Evolutionary conservation across 768 basidiomycete genomes (phyloP), one percentile per base, ranked within the genome.

Genomic region (Psilocybe cyanescens): DNA sequence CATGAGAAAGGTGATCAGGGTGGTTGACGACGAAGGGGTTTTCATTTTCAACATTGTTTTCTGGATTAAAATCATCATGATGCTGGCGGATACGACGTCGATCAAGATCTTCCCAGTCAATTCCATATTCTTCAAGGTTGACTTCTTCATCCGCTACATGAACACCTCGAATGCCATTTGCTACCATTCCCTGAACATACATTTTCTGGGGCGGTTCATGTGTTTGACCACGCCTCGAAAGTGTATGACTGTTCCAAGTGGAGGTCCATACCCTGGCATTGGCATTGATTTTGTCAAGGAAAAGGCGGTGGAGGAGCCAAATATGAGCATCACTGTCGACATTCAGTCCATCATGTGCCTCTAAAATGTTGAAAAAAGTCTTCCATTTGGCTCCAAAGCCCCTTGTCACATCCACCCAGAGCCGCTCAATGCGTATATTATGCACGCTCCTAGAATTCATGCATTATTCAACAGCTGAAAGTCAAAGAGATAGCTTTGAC

Each of bases 361-460:
- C 77, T 0, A 81, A 70, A 0, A 65, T 59, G 0, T 29, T 57
- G 54, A 82, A 81, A 58, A 81, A 80, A 1, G 70, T 75, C 8
- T 67, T 48, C 81, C 81, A 81, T 9, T 17, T 2, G 1, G 70
- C 65, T 1, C 64, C 71, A 68, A 81, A 79, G 8, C 78, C 68
- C 0, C 61, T 29, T 0, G 77, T 76, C 33, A 76, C 68, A 55
- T 81, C 76, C 8, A 78, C 76, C 80, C 80, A 81, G 0, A 81
- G 60, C 0, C 72, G 61, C 59, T 82, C 80, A 39, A 80, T 79
- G 1, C 71, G 63, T 0, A 71, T 72, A 53, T 81, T 81, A 1
- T 56, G 49, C 0, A 74, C 78, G 19, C 19, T 19, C 19, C 19
- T 19, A 19, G 19, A 19, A 19, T 19, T 19, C 19, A 19, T 19